A percentile compares a stretch with the other conserved stretches of the same genome.
These are phyloP conservation scores for Xylaria scruposa DNA, from an alignment of 495 filamentous ascomycete species.

Conservation along the genomic window DNA sequence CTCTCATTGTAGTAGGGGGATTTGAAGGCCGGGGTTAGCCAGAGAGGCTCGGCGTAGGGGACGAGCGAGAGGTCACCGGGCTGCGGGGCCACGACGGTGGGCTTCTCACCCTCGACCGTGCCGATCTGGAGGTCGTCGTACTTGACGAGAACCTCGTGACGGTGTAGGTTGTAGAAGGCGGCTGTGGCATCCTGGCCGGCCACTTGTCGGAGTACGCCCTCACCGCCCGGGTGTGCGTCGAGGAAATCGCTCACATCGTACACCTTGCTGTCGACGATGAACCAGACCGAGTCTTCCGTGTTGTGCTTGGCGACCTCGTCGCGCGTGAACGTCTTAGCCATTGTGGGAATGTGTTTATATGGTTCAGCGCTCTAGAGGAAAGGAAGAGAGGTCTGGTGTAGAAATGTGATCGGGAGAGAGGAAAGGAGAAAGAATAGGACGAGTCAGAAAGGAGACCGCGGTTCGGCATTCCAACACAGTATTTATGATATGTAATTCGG, in stretches of 20 bases:
- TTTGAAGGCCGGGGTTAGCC: slow-evolving; percentile 80
- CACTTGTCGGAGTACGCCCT: slow-evolving; percentile 81
- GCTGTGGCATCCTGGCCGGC: slow-evolving; percentile 85
- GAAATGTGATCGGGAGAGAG: background rate
- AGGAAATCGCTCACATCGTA: slow-evolving; percentile 94
- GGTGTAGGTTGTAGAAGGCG: slow-evolving; percentile 92
- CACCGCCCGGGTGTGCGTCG: slow-evolving; percentile 88
- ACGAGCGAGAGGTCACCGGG: slow-evolving; percentile 75
- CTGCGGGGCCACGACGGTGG: slow-evolving; percentile 73
- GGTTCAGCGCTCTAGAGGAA: background rate
- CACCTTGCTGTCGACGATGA: slow-evolving; percentile 87
- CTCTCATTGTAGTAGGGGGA: slow-evolving; percentile 83
- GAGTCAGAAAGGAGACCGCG: background rate
- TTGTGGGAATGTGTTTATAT: slow-evolving; percentile 13
- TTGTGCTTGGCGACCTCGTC: slow-evolving; percentile 82
- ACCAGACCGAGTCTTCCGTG: slow-evolving; percentile 76
- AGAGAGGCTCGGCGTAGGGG: slow-evolving; percentile 82
- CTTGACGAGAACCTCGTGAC: slow-evolving; percentile 84
- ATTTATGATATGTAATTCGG: slow-evolving; percentile 15
- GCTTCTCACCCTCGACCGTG: slow-evolving; percentile 73
- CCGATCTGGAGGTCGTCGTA: slow-evolving; percentile 79
- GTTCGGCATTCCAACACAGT: slow-evolving; percentile 9
- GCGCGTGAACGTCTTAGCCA: slow-evolving; percentile 67
- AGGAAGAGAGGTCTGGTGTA: background rate
- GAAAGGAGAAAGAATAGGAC: background rate